A percentile compares a stretch with the other conserved stretches of the same genome.
Evolutionary conservation across 176 grass and related monocot genomes (phyloP).

Genomic region (Phoenix roebelenii): DNA sequence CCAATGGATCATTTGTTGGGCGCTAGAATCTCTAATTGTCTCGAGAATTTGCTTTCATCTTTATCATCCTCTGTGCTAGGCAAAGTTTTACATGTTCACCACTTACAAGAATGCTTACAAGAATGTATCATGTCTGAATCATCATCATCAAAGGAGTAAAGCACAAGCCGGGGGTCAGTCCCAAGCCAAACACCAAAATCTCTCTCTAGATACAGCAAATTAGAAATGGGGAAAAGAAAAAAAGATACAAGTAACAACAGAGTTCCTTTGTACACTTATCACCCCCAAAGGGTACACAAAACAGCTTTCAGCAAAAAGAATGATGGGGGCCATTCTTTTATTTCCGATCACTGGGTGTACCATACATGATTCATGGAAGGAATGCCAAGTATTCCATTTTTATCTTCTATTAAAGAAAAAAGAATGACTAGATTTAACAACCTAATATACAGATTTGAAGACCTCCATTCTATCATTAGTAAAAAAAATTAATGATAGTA

Average conservation of each 20-base stretch:
- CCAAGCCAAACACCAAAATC: not conserved
- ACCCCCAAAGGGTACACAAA: not conserved
- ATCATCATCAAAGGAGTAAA: no score
- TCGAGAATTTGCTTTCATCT: no score
- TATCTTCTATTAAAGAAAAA: not conserved
- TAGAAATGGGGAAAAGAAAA: not conserved
- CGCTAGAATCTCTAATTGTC: no score
- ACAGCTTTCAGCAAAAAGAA: not conserved
- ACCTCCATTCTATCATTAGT: not conserved
- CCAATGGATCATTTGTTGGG: no score
- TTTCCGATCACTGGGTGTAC: not conserved
- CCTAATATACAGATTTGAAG: slow-evolving; percentile 6
- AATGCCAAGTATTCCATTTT: not conserved
- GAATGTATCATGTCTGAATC: no score
- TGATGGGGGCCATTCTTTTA: not conserved
- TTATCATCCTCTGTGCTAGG: no score
- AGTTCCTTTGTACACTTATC: not conserved
- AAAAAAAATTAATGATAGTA: not conserved
- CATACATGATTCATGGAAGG: slow-evolving; percentile 5
- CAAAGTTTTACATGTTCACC: no score
- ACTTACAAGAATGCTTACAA: no score
- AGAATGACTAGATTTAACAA: not conserved
- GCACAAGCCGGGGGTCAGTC: no score
- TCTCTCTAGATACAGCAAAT: not conserved
- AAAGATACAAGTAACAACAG: not conserved